These are phyloP conservation scores for Kockiozyma suomiensis DNA, from an alignment of 805 yeast species.

Conservation along the genomic window DNA sequence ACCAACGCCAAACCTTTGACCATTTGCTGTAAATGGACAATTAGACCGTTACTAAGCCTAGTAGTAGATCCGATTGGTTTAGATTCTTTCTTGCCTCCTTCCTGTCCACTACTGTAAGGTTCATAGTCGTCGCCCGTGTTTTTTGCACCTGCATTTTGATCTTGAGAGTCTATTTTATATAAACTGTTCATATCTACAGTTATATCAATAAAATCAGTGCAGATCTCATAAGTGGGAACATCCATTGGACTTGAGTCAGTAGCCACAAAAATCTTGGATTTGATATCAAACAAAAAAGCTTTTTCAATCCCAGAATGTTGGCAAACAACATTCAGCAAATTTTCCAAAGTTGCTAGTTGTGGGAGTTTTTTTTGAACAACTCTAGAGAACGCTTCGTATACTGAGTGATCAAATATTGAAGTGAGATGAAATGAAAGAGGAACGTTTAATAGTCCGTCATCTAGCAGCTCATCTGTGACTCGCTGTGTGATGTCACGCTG, in stretches of 20 bases:
- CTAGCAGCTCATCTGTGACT: constrained; percentile 88
- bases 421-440: constrained; percentile 90
- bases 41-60: constrained; percentile 78
- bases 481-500: constrained; percentile 96
- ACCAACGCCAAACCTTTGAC: constrained; percentile 90
- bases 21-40: constrained; percentile 85
- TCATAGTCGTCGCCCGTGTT: constrained; percentile 11
- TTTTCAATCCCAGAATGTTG: constrained; percentile 90
- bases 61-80: constrained; percentile 62
- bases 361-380: constrained; percentile 89
- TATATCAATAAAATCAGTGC: constrained; percentile 95
- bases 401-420: constrained; percentile 92
- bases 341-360: constrained; percentile 85
- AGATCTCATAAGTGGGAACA: constrained; percentile 91
- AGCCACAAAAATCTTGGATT: constrained; percentile 91
- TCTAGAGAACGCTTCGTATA: constrained; percentile 92
- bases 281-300: constrained; percentile 87
- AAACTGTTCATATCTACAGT: constrained; percentile 75
- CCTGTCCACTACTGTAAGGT: constrained; percentile 11
- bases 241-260: constrained; percentile 96
- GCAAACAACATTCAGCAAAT: constrained; percentile 82
- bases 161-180: constrained; percentile 34
- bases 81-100: constrained; percentile 7
- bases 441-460: constrained; percentile 86
- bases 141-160: neutral